Conservation (phyloP, 176 grass and related monocot genomes). For the Coix lacrymajobi region DNA sequence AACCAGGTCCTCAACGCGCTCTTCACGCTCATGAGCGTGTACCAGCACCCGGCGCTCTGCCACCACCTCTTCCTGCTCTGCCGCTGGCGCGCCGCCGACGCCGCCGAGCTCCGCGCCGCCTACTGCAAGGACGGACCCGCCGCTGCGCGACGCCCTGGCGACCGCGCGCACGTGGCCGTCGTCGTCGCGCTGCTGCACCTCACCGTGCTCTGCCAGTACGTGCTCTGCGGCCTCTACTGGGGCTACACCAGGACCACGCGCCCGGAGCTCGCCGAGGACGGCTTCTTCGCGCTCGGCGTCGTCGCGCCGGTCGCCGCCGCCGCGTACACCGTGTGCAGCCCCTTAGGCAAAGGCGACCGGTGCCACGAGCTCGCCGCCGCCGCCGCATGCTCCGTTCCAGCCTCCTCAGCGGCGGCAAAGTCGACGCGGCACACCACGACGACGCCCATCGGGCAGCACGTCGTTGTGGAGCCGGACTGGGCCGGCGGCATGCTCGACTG, state of each 20-base stretch:
- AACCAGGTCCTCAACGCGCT: slow-evolving; percentile 83
- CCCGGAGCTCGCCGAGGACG: slow-evolving; percentile 41
- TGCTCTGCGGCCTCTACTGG: slow-evolving; percentile 68
- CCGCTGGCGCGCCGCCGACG: slow-evolving; percentile 49
- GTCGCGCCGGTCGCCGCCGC: slow-evolving; percentile 46
- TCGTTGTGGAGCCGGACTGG: slow-evolving; percentile 59
- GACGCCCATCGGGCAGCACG: not conserved
- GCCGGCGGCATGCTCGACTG: slow-evolving; percentile 55
- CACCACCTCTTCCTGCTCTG: slow-evolving; percentile 56
- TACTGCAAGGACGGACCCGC: slow-evolving; percentile 46
- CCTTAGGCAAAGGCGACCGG: slow-evolving; percentile 30
- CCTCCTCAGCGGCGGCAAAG: not conserved
- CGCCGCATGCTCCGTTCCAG: not conserved
- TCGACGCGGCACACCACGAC: not conserved
- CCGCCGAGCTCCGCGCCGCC: slow-evolving; percentile 38
- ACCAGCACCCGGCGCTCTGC: slow-evolving; percentile 68
- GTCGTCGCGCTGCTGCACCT: slow-evolving; percentile 65
- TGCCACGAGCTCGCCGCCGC: not conserved
- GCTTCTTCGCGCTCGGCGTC: slow-evolving; percentile 44
- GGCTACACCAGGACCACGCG: slow-evolving; percentile 30
- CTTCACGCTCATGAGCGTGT: slow-evolving; percentile 82
- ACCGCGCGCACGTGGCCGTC: slow-evolving; percentile 44
- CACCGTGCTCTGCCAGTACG: slow-evolving; percentile 57
- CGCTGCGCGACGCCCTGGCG: slow-evolving; percentile 2
- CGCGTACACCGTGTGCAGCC: slow-evolving; percentile 50